Evolutionary conservation across 106 monocot species (phyloP), one percentile per base, ranked within the genome.

Genomic region (Apostasia shenzhenica): DNA sequence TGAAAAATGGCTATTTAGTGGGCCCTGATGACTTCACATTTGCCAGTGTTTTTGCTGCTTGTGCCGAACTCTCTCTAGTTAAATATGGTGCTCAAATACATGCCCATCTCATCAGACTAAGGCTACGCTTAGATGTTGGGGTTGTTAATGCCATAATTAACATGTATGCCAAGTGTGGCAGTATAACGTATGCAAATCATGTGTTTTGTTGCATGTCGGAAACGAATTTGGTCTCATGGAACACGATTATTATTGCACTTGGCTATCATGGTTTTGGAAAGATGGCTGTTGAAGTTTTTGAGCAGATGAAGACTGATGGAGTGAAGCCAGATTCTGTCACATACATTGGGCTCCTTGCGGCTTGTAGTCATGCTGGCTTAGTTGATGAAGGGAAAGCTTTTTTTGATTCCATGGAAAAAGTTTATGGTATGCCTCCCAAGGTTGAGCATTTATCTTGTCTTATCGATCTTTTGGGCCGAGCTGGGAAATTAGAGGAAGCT

Each of bases 151-250:
- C 81, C 7, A 70, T 90, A 37, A 72, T 90, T 47, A 86, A 86
- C 74, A 81, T 86, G 83, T 90, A 90, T 57, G 78, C 79, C 3
- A 90, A 86, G 60, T 90, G 90, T 67, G 90, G 90, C 56, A 57
- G 46, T 41, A 83, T 83, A 41, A 9, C 26, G 41, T 75, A 74
- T 67, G 86, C 86, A 37, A 43, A 45, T 42, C 39, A 40, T 50
- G 3, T 75, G 12, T 90, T 90, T 37, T 48, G 67, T 63, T 1
- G 2, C 41, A 59, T 86, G 67, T 57, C 61, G 0, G 61, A 72
- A 7, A 68, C 61, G 59, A 90, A 90, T 74, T 59, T 86, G 60
- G 70, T 90, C 64, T 86, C 90, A 1, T 90, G 78, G 76, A 90
- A 90, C 73, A 86, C 86, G 14, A 79, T 90, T 12, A 81, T 90